Evolutionary conservation across 169 alveolate species (phyloP).

Genomic region (Theileria annulata): DNA sequence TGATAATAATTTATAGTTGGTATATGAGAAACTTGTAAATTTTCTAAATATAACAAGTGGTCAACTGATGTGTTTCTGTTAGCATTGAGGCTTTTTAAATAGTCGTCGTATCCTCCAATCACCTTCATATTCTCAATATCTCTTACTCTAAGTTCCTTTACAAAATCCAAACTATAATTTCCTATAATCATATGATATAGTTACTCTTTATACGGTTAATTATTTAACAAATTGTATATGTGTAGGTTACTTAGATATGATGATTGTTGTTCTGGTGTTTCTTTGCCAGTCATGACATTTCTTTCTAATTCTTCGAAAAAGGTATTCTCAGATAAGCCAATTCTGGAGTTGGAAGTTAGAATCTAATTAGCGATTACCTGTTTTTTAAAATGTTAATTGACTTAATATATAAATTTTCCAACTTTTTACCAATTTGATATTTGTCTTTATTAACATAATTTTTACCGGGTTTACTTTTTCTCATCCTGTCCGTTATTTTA

Average conservation of each 20-base stretch:
- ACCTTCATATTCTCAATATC: slow-evolving; percentile 50
- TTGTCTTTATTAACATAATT: neutral
- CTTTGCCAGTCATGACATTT: slow-evolving; percentile 55
- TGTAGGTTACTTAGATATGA: slow-evolving; percentile 9
- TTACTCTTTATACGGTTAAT: neutral
- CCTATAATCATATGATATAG: neutral
- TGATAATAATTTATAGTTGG: neutral
- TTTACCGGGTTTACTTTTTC: slow-evolving; percentile 21
- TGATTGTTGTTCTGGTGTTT: slow-evolving; percentile 62
- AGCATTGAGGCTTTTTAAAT: slow-evolving; percentile 35
- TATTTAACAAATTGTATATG: neutral
- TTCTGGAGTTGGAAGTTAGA: slow-evolving; percentile 1
- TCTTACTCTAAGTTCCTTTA: slow-evolving; percentile 26
- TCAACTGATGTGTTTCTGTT: slow-evolving; percentile 30
- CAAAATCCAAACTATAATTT: slow-evolving; percentile 9
- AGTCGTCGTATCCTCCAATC: slow-evolving; percentile 56
- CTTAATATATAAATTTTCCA: slow-evolving; percentile 40
- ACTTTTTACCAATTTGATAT: slow-evolving; percentile 30
- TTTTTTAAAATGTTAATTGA: slow-evolving; percentile 46
- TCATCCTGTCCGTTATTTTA: slow-evolving; percentile 40
- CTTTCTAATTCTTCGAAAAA: slow-evolving; percentile 54
- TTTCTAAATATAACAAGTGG: slow-evolving; percentile 42
- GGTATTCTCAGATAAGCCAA: slow-evolving; percentile 49
- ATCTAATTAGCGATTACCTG: slow-evolving; percentile 3
- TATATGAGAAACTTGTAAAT: slow-evolving; percentile 5